Percentiles rank a stretch among this genome's conserved stretches.
Conservation (phyloP, 2,329 filamentous ascomycete genomes). For the Nigrograna mackinnonii region DNA sequence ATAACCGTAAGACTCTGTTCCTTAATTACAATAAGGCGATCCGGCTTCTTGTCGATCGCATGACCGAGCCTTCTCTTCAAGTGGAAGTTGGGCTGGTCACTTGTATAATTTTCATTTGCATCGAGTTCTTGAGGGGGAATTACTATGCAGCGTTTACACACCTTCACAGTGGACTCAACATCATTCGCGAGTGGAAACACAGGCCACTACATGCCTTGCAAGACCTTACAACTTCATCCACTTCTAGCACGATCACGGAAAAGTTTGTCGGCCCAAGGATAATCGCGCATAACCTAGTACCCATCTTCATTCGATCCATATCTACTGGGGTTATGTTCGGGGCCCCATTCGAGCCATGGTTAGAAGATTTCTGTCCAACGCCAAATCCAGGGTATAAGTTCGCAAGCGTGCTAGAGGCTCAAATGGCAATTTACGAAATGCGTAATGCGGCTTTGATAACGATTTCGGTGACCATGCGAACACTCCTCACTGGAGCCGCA, state of each 20-base stretch:
- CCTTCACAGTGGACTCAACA: constrained; percentile 48
- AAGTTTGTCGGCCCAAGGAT: constrained; percentile 1
- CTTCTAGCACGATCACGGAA: constrained; percentile 1
- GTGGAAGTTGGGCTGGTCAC: constrained; percentile 44
- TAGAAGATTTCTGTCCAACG: constrained; percentile 6
- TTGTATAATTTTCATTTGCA: constrained; percentile 48
- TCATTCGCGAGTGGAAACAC: constrained; percentile 24
- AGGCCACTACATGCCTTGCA: not conserved
- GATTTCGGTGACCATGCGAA: constrained; percentile 5
- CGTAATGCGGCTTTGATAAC: constrained; percentile 19
- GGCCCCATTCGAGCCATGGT: constrained; percentile 10
- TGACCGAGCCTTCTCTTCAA: constrained; percentile 32
- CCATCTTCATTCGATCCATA: constrained; percentile 23
- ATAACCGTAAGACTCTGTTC: constrained; percentile 29
- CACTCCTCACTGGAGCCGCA: constrained; percentile 3
- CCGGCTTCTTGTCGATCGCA: constrained; percentile 31
- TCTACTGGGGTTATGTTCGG: constrained; percentile 21
- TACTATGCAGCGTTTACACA: constrained; percentile 46
- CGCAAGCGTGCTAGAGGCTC: constrained; percentile 15
- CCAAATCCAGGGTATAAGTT: constrained; percentile 8
- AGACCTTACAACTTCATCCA: constrained; percentile 1
- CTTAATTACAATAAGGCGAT: constrained; percentile 49
- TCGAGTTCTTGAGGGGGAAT: constrained; percentile 49
- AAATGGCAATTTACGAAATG: constrained; percentile 19
- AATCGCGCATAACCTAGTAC: constrained; percentile 19